These are phyloP conservation scores for Ilyonectria sp. DNA, from an alignment of 2,329 filamentous ascomycete species.

Conservation along the genomic window DNA sequence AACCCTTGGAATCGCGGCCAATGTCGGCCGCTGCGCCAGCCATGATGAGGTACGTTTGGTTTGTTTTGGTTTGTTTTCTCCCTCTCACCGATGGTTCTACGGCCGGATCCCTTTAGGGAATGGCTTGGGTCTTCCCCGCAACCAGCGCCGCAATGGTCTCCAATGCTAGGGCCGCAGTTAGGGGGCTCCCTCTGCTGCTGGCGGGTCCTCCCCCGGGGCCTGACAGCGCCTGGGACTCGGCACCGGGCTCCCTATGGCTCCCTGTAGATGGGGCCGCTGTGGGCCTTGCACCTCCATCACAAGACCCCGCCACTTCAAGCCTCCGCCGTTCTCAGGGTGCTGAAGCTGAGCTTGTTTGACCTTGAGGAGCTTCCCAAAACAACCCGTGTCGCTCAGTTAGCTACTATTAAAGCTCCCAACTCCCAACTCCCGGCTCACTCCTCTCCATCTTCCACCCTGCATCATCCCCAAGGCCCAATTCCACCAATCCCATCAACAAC, in stretches of 20 bases:
- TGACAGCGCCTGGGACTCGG: not conserved
- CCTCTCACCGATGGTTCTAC: not conserved
- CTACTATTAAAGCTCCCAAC: not conserved
- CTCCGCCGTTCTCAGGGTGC: not conserved
- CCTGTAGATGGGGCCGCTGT: not conserved
- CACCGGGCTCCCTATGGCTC: not conserved
- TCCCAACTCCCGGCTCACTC: not conserved
- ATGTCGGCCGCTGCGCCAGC: not conserved
- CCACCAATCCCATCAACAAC: conserved; percentile 7
- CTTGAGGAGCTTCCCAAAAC: conserved; percentile 9
- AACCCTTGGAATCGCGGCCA: not conserved
- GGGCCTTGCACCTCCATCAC: not conserved
- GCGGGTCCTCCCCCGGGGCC: not conserved
- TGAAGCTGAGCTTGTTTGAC: conserved; percentile 7
- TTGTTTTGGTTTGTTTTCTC: not conserved
- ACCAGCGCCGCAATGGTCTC: not conserved
- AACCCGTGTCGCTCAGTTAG: not conserved
- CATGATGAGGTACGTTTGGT: conserved; percentile 9
- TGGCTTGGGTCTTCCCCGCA: conserved; percentile 5
- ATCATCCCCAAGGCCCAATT: not conserved
- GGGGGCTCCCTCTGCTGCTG: not conserved
- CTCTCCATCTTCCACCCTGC: not conserved
- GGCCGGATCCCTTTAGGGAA: not conserved
- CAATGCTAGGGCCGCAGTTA: not conserved
- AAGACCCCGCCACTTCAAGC: not conserved